Base-by-base conservation (phyloP, 2,329 filamentous ascomycete species). In the Alternaria atra region DNA sequence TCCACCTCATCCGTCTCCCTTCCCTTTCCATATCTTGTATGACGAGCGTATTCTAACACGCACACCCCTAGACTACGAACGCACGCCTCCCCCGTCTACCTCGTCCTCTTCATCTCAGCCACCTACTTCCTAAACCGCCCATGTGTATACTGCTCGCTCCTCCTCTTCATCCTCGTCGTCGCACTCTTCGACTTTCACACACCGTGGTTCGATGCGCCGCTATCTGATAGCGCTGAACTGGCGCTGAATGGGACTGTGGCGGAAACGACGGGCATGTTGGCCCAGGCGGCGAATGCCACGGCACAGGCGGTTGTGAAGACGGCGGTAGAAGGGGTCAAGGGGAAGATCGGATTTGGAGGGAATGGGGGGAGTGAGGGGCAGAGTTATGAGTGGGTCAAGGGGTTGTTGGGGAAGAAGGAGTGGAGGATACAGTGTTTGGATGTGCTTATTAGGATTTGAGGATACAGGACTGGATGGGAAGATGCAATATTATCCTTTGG, bases 71-170 rank as follows among this genome's bases (percentile, higher is more conserved):
- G 73, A 53, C 60, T 74, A 64, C 81, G 81, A 54, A 83, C 80
- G 29, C 81, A 82, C 64, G 80, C 82, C 30, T 81, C 82, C 5
- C 82, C 83, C 10, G 76, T 84, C 64, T 84, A 84, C 73, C 79
- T 84, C 63, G 68, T 83, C 63, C 79, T 84, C 75, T 84, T 84
- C 76, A 79, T 99, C 83, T 86, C 93, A 67, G 93, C 94, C 79
- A 97, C 94, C 67, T 98, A 97, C 84, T 92, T 97, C 81, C 89
- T 99, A 73, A 97, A 97, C 82, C 90, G 94, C 56, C 95, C 95
- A 55, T 99, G 95, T 83, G 90, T 97, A 71, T 99, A 99, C 86
- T 99, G 95, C 87, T 97, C 93, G 63, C 89, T 97, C 64, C 90
- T 99, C 55, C 92, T 99, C 50, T 87, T 97, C 67, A 93, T 98